Percentiles rank a stretch among this genome's conserved stretches.
These are phyloP conservation scores for Heterobasidion irregulare DNA, from an alignment of 1,284 basidiomycete genomes.

Conservation along the genomic window DNA sequence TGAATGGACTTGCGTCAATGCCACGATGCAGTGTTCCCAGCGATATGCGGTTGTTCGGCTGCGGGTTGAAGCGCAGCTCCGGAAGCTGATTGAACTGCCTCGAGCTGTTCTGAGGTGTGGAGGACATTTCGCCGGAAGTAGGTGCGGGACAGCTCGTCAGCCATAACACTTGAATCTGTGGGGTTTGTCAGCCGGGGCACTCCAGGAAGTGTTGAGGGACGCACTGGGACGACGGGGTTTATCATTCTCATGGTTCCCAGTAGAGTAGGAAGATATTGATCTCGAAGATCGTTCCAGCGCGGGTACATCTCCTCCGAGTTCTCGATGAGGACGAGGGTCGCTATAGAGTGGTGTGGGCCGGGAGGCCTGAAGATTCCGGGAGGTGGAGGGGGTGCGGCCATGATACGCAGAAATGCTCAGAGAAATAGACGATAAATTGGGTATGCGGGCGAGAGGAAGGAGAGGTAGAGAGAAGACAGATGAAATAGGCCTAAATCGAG, in stretches of 20 bases:
- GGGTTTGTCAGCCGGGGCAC: conserved; percentile 5
- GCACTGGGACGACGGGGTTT: conserved; percentile 24
- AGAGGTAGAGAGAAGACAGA: too few relatives aligned
- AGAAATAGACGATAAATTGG: not conserved
- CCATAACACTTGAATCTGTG: conserved; percentile 32
- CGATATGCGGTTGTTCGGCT: conserved; percentile 34
- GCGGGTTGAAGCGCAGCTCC: conserved; percentile 33
- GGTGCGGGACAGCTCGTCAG: conserved; percentile 24
- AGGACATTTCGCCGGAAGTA: conserved; percentile 7
- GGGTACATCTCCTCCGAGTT: conserved; percentile 42
- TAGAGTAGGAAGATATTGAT: conserved; percentile 43
- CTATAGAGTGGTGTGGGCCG: conserved; percentile 31
- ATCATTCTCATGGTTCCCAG: conserved; percentile 31
- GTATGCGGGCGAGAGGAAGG: too few relatives aligned
- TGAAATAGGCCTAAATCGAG: too few relatives aligned
- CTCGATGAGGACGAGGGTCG: conserved; percentile 52
- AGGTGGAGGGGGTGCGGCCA: conserved; percentile 7
- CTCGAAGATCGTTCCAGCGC: conserved; percentile 48
- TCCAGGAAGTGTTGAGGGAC: not conserved
- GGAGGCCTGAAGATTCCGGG: conserved; percentile 25
- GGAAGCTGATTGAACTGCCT: conserved; percentile 28
- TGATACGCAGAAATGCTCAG: conserved; percentile 10
- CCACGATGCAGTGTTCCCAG: conserved; percentile 31
- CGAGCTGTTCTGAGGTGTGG: conserved; percentile 5
- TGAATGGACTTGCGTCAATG: conserved; percentile 32